Conservation (phyloP, 176 grass and related monocot genomes). For the Phragmites australis region DNA sequence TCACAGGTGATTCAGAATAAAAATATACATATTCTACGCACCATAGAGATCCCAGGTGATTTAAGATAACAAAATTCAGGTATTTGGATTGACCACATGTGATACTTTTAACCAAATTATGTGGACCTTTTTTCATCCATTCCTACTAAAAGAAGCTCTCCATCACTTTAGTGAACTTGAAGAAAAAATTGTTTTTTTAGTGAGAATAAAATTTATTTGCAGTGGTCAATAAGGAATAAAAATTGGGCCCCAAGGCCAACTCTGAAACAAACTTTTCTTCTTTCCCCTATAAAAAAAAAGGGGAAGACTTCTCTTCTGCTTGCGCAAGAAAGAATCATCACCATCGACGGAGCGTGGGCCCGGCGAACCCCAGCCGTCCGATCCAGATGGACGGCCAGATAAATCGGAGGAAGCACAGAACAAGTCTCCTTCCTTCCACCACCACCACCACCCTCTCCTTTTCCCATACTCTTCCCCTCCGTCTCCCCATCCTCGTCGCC, state of each 20-base stretch:
- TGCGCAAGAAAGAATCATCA: conserved; percentile 25
- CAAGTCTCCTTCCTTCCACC: conserved; percentile 11
- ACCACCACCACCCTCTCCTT: background rate
- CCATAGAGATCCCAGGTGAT: no score
- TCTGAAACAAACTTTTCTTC: conserved; percentile 11
- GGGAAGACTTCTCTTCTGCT: background rate
- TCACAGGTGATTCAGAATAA: no score
- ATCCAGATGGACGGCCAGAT: conserved; percentile 41
- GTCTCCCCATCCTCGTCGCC: background rate
- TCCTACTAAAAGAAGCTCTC: background rate
- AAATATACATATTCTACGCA: no score
- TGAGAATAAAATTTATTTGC: background rate
- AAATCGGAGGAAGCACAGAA: conserved; percentile 20
- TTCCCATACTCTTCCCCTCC: background rate
- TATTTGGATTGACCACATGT: no score
- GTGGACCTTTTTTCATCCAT: no score
- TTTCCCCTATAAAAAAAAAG: background rate
- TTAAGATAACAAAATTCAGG: no score
- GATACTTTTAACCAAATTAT: no score
- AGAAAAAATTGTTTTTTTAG: background rate
- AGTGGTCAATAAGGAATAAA: background rate
- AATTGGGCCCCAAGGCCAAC: background rate
- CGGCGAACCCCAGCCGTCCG: conserved; percentile 13
- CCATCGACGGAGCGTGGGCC: background rate
- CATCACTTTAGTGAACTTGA: background rate